Conservation (phyloP, 2,329 filamentous ascomycete species). For the Aspergillus transmontanensis region DNA sequence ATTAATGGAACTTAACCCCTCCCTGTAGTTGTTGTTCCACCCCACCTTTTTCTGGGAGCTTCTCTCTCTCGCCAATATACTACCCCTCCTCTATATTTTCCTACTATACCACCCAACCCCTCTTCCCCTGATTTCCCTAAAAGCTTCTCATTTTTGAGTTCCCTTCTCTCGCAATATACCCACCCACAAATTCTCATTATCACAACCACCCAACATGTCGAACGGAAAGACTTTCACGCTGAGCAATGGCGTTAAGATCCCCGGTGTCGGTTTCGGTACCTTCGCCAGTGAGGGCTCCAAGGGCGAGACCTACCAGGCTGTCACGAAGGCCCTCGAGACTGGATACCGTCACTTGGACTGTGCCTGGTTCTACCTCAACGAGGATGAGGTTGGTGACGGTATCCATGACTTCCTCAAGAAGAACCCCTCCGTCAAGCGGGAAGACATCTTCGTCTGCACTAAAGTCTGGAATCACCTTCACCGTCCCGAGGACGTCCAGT, state of each 20-base stretch:
- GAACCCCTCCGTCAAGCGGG: slow-evolving; percentile 49
- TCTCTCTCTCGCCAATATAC: neutral
- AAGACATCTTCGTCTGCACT: slow-evolving; percentile 55
- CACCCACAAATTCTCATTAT: slow-evolving; percentile 10
- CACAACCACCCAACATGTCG: slow-evolving; percentile 52
- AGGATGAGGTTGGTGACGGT: slow-evolving; percentile 56
- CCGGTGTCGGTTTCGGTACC: slow-evolving; percentile 66
- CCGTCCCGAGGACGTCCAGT: slow-evolving; percentile 49
- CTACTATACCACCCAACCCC: neutral
- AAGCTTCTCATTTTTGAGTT: neutral
- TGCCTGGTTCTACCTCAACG: slow-evolving; percentile 59
- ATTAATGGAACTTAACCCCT: slow-evolving; percentile 4
- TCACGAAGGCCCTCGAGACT: slow-evolving; percentile 51
- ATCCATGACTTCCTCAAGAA: slow-evolving; percentile 59
- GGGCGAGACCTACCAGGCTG: slow-evolving; percentile 61
- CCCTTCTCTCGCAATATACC: slow-evolving; percentile 1
- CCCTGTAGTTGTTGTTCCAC: slow-evolving; percentile 3
- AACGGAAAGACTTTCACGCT: slow-evolving; percentile 55
- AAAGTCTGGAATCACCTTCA: slow-evolving; percentile 59
- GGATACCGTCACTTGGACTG: slow-evolving; percentile 61
- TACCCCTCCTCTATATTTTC: slow-evolving; percentile 4
- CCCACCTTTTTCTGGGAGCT: slow-evolving; percentile 11
- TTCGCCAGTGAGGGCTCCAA: slow-evolving; percentile 66
- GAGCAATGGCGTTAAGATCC: slow-evolving; percentile 62
- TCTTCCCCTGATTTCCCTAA: neutral